These are phyloP conservation scores for Trypethelium eluteriae DNA, from an alignment of 495 filamentous ascomycete genomes.

Conservation along the genomic window DNA sequence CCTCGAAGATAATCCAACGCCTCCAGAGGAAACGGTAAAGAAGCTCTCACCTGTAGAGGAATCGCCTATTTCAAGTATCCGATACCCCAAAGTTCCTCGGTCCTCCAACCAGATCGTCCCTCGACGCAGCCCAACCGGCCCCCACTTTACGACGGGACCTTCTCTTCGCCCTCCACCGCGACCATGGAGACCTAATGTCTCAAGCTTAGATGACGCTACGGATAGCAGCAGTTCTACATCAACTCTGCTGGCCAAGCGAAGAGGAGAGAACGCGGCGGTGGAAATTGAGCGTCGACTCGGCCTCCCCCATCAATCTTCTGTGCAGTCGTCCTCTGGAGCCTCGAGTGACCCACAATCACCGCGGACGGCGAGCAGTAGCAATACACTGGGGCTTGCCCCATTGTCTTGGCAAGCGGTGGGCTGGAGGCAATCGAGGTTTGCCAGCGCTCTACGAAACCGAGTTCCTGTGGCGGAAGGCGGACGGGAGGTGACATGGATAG, in stretches of 20 bases:
- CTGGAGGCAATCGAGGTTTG: constrained; percentile 18
- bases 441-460: constrained; percentile 7
- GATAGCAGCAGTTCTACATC: constrained; percentile 9
- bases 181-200: not conserved
- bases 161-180: not conserved
- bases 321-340: not conserved
- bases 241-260: constrained; percentile 30
- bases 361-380: constrained; percentile 9
- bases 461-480: not conserved
- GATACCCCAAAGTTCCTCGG: constrained; percentile 37
- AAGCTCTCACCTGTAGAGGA: constrained; percentile 37
- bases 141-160: not conserved
- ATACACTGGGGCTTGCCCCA: not conserved
- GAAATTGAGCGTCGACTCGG: constrained; percentile 26
- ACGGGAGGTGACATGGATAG: constrained; percentile 9
- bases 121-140: constrained; percentile 23
- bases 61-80: constrained; percentile 33
- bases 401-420: constrained; percentile 3
- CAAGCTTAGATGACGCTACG: not conserved
- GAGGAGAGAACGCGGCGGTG: constrained; percentile 25
- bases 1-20: constrained; percentile 34
- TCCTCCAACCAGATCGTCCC: constrained; percentile 35
- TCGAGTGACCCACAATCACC: not conserved
- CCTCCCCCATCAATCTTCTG: constrained; percentile 19
- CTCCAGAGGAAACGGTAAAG: constrained; percentile 33